phyloP scores from a whole-genome alignment of 306 rosid species.

The Quercus mongolica region DNA sequence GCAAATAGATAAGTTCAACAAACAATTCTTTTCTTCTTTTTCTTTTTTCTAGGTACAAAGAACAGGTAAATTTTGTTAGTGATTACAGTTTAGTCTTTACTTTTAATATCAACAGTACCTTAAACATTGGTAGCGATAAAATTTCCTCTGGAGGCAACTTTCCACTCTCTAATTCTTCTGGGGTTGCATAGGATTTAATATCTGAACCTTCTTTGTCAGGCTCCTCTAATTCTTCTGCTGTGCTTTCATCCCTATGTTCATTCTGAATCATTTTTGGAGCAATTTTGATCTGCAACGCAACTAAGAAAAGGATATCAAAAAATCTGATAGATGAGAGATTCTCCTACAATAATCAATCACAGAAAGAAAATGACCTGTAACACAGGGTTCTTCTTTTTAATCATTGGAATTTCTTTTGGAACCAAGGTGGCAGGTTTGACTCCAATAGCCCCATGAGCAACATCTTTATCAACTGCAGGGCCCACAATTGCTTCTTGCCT shows the following conservation, averaged over 20 bases:
- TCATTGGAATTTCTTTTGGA: constrained; percentile 84
- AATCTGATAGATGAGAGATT: constrained; percentile 4
- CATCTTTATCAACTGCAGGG: constrained; percentile 87
- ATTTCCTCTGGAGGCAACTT: constrained; percentile 86
- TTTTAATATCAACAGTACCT: constrained; percentile 45
- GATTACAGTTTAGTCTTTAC: too few species aligned
- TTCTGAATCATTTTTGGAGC: constrained; percentile 48
- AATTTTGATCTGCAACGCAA: constrained; percentile 65
- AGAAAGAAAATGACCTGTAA: constrained; percentile 52
- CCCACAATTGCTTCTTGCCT: constrained; percentile 70
- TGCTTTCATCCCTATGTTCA: constrained; percentile 46
- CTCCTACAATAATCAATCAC: constrained; percentile 17
- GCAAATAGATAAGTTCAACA: not conserved
- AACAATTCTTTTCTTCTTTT: not conserved
- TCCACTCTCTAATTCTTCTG: constrained; percentile 67
- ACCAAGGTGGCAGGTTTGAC: constrained; percentile 71
- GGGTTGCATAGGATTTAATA: constrained; percentile 54
- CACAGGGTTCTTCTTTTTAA: constrained; percentile 73
- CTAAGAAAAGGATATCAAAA: constrained; percentile 18
- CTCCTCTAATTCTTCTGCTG: constrained; percentile 43
- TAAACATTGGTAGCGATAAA: constrained; percentile 92
- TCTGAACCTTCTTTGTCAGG: constrained; percentile 45
- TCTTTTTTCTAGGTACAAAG: not conserved
- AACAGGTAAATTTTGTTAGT: not conserved
- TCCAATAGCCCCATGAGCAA: constrained; percentile 89